These are phyloP conservation scores for Termitomyces sp. DNA, from an alignment of 768 basidiomycete genomes.

Conservation along the genomic window DNA sequence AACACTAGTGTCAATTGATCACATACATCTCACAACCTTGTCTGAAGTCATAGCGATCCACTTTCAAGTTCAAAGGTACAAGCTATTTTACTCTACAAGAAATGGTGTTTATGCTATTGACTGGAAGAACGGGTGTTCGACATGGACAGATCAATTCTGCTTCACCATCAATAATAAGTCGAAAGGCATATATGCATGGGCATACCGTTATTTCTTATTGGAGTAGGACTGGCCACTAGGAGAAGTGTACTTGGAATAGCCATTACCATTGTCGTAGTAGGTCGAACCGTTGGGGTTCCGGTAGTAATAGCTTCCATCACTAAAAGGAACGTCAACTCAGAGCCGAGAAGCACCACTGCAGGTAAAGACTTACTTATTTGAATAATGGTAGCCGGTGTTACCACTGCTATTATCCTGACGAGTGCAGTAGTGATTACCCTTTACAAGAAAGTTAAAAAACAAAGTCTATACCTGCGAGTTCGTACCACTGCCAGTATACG, in stretches of 20 bases:
- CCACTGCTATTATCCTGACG: conserved; percentile 37
- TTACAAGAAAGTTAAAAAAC: neutral
- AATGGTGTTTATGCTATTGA: neutral
- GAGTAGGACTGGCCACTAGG: conserved; percentile 26
- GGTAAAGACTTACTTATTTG: conserved; percentile 38
- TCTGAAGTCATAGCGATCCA: too few species aligned
- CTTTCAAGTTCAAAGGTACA: too few species aligned
- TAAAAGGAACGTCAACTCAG: conserved; percentile 10
- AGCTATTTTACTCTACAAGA: too few species aligned
- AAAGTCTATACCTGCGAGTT: conserved; percentile 39
- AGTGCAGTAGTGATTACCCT: conserved; percentile 61
- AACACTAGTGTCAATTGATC: neutral
- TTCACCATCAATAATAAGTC: neutral
- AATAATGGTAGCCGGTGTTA: conserved; percentile 52
- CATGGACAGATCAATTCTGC: neutral
- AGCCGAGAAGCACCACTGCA: neutral
- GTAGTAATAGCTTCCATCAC: conserved; percentile 60
- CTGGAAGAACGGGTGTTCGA: neutral
- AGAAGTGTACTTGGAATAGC: conserved; percentile 45
- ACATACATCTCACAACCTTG: neutral
- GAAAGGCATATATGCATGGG: neutral
- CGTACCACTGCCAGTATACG: conserved; percentile 41
- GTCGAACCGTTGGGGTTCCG: conserved; percentile 53
- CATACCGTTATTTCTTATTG: neutral
- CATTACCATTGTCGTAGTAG: conserved; percentile 49